Evolutionary conservation across 495 filamentous ascomycete species (phyloP).

Genomic region (Podospora sp.): DNA sequence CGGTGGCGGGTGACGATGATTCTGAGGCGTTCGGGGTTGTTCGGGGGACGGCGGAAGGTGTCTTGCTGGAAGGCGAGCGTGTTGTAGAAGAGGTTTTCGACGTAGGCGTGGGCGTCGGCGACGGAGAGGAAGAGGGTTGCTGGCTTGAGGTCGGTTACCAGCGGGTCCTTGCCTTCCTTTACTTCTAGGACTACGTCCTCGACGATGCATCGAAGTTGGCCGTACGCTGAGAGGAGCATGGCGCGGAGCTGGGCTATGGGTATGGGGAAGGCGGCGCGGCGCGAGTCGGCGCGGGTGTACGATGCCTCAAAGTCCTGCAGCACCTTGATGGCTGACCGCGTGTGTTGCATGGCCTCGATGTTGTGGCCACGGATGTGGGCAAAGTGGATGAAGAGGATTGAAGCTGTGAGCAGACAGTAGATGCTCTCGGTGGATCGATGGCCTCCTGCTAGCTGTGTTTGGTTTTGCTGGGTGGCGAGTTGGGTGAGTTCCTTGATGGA

Average conservation of each 20-base stretch:
- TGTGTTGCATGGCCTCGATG: conserved; percentile 25
- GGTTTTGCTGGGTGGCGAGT: background rate
- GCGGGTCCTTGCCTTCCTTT: background rate
- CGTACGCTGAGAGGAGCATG: conserved; percentile 11
- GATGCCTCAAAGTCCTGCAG: conserved; percentile 21
- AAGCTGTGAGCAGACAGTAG: conserved; percentile 23
- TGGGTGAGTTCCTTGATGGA: conserved; percentile 20
- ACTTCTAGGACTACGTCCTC: conserved; percentile 6
- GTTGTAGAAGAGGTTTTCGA: conserved; percentile 24
- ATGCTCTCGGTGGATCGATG: conserved; percentile 15
- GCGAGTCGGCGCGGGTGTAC: background rate
- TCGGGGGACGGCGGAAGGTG: background rate
- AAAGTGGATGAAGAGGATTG: conserved; percentile 28
- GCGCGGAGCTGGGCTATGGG: conserved; percentile 21
- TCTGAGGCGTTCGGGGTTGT: background rate
- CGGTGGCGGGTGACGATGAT: conserved; percentile 13
- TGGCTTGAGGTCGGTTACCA: conserved; percentile 16
- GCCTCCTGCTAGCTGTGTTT: background rate
- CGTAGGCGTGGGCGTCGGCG: conserved; percentile 23
- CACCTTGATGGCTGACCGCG: conserved; percentile 24
- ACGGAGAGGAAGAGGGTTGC: conserved; percentile 22
- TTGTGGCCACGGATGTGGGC: conserved; percentile 25
- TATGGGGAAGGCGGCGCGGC: conserved; percentile 15
- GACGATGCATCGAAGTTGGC: conserved; percentile 22
- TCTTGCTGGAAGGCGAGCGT: conserved; percentile 21